Percentiles rank a stretch among this genome's conserved stretches.
phyloP scores from a whole-genome alignment of 306 rosid species.

The Nissolia schottii region DNA sequence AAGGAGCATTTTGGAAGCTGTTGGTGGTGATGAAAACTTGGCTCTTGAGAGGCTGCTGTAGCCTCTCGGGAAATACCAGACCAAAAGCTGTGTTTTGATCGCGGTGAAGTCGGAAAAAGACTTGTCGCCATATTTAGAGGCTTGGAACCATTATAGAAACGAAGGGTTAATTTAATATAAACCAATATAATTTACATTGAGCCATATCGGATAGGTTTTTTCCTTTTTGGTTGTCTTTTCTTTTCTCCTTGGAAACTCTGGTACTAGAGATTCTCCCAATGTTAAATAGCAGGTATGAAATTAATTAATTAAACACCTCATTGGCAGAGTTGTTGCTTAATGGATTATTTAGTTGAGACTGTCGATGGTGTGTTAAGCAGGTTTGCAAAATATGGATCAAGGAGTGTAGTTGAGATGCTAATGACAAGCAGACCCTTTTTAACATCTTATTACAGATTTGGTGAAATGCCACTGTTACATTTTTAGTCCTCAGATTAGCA shows the following conservation, averaged over 20 bases:
- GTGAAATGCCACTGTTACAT: background rate
- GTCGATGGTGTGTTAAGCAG: background rate
- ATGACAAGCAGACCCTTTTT: background rate
- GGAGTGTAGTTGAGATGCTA: background rate
- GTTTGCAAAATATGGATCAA: background rate
- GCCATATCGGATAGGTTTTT: conserved; percentile 19
- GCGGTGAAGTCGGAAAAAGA: conserved; percentile 17
- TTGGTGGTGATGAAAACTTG: conserved; percentile 91
- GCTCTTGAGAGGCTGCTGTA: conserved; percentile 88
- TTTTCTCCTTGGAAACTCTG: conserved; percentile 1
- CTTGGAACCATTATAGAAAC: conserved; percentile 20
- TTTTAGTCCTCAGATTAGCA: background rate
- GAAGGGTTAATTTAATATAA: conserved; percentile 25
- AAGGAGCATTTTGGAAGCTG: conserved; percentile 77
- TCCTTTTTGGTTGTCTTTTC: background rate
- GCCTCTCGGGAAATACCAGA: conserved; percentile 24
- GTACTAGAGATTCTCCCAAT: conserved; percentile 10
- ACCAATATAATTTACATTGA: conserved; percentile 4
- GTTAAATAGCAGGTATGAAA: conserved; percentile 13
- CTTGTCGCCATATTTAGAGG: conserved; percentile 1
- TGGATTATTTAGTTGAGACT: background rate
- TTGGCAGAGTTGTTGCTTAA: conserved; percentile 7
- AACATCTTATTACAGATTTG: background rate
- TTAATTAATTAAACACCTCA: conserved; percentile 14
- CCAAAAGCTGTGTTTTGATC: conserved; percentile 15